These are phyloP conservation scores for Rhodosporidiobolus odoratus DNA, from an alignment of 768 basidiomycete species.

Conservation along the genomic window DNA sequence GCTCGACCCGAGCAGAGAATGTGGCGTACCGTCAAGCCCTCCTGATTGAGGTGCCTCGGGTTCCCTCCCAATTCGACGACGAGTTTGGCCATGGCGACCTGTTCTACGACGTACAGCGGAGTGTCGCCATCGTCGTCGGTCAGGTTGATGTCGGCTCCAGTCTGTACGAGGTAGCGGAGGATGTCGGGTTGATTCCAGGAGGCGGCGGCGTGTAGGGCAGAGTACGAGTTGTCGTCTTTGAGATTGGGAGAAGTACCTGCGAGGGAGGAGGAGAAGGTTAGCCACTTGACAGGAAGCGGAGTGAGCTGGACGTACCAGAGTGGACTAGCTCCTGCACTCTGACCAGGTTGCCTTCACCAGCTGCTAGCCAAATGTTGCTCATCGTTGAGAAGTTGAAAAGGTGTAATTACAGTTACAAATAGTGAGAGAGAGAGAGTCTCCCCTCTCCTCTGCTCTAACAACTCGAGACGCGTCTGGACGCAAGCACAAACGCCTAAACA, in stretches of 20 bases:
- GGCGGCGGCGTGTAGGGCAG: slow-evolving; percentile 49
- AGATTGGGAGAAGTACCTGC: slow-evolving; percentile 27
- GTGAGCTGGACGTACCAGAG: not conserved
- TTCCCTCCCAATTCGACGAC: slow-evolving; percentile 49
- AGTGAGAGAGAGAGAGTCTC: too few relatives aligned
- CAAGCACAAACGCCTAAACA: too few relatives aligned
- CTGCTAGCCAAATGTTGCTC: slow-evolving; percentile 50
- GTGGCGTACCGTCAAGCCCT: slow-evolving; percentile 46
- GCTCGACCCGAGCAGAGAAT: too few relatives aligned
- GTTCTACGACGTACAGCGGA: slow-evolving; percentile 50
- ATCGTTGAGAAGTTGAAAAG: too few relatives aligned
- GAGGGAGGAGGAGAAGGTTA: not conserved
- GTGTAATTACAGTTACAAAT: not conserved
- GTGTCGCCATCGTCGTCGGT: slow-evolving; percentile 51
- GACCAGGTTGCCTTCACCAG: slow-evolving; percentile 48
- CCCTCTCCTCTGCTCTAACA: too few relatives aligned
- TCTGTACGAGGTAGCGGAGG: slow-evolving; percentile 47
- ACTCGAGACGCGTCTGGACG: too few relatives aligned
- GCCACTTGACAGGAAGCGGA: too few relatives aligned
- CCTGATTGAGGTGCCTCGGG: slow-evolving; percentile 42
- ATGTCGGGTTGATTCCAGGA: slow-evolving; percentile 49
- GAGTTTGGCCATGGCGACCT: slow-evolving; percentile 45
- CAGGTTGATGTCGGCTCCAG: slow-evolving; percentile 50
- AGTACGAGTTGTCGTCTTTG: slow-evolving; percentile 36
- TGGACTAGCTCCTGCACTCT: slow-evolving; percentile 43